Conservation (phyloP, 2,329 filamentous ascomycete species). For the Clonostachys rosea region DNA sequence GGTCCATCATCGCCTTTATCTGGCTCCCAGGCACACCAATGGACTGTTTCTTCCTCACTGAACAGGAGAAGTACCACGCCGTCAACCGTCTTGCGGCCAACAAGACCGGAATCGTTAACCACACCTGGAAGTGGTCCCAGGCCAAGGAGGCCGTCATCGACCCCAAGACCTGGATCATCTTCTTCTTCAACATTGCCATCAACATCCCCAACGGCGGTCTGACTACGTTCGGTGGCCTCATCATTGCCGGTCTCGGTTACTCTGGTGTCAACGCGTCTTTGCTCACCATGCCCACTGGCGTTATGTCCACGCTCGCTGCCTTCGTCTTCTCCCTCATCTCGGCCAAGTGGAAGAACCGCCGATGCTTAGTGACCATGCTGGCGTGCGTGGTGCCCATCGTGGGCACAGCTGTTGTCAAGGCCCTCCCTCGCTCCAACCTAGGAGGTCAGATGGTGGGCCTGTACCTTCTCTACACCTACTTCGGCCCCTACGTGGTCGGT, state of each 20-base stretch:
- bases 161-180: conserved; percentile 49
- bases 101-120: conserved; percentile 23
- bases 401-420: neutral
- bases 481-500: neutral
- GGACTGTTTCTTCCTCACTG: conserved; percentile 44
- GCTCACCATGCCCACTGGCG: conserved; percentile 6
- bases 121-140: conserved; percentile 40
- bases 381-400: neutral
- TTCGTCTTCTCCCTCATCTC: conserved; percentile 8
- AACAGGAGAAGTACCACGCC: conserved; percentile 58
- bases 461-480: neutral
- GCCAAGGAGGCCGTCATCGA: conserved; percentile 41
- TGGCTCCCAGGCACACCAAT: conserved; percentile 28
- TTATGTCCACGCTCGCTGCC: conserved; percentile 5
- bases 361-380: neutral
- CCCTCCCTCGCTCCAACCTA: neutral
- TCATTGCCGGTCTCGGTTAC: conserved; percentile 23
- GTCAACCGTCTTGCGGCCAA: conserved; percentile 65
- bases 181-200: conserved; percentile 39
- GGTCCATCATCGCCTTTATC: conserved; percentile 23
- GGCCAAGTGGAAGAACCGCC: neutral
- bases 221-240: conserved; percentile 18
- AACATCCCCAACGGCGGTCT: conserved; percentile 51
- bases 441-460: conserved; percentile 1
- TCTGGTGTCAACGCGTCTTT: conserved; percentile 11